phyloP scores from a whole-genome alignment of 257 asterid genomes.

The Henckelia pumila region DNA sequence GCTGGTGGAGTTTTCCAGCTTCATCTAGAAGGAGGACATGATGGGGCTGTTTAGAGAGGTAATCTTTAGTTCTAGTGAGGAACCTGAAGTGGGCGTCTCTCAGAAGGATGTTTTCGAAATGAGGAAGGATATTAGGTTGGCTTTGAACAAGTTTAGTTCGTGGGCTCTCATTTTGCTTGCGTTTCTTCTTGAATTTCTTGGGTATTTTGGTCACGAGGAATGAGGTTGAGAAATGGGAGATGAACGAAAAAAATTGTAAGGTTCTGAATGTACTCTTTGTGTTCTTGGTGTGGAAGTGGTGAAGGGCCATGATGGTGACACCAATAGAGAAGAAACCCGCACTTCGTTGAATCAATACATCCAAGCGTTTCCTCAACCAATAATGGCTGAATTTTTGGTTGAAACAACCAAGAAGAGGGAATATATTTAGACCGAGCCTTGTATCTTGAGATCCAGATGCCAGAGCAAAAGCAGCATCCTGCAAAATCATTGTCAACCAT shows the following conservation, averaged over 20 bases:
- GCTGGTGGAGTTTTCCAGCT: slow-evolving; percentile 81
- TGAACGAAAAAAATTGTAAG: slow-evolving; percentile 22
- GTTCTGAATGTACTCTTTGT: slow-evolving; percentile 32
- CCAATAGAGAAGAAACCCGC: background rate
- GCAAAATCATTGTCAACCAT: background rate
- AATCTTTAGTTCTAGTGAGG: slow-evolving; percentile 64
- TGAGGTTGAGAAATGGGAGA: slow-evolving; percentile 63
- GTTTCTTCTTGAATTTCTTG: slow-evolving; percentile 70
- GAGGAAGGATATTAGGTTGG: slow-evolving; percentile 52
- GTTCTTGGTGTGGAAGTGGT: slow-evolving; percentile 40
- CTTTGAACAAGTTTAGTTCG: slow-evolving; percentile 75
- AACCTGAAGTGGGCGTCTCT: slow-evolving; percentile 68
- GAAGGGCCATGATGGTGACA: slow-evolving; percentile 32
- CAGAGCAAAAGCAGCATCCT: background rate
- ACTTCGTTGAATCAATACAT: no score
- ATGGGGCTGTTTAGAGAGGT: slow-evolving; percentile 69
- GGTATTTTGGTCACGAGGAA: slow-evolving; percentile 88
- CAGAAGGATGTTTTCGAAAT: slow-evolving; percentile 62
- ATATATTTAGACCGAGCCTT: background rate
- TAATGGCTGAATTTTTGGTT: background rate
- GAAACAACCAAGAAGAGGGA: background rate
- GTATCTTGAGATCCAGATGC: background rate
- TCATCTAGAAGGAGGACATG: slow-evolving; percentile 74
- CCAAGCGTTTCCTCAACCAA: background rate
- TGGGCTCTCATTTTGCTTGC: slow-evolving; percentile 66